A percentile compares a stretch with the other conserved stretches of the same genome.
Evolutionary conservation across 192 early-diverging fungal genomes (phyloP).

Genomic region (Backusella parvicylindrica): DNA sequence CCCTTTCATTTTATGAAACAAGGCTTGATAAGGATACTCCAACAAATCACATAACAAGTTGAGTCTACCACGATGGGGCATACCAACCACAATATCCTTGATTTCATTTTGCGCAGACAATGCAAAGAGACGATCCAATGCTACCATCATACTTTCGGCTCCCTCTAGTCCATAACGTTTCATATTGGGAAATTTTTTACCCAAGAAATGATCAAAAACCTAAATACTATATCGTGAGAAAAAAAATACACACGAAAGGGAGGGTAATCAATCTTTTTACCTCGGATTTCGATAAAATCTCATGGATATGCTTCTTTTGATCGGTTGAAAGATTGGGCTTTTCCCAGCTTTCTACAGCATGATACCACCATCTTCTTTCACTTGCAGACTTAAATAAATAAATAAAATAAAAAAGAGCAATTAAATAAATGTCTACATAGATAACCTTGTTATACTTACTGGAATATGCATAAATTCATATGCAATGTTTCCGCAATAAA

Average conservation of each 20-base stretch:
- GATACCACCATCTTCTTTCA: conserved; percentile 87
- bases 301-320: conserved; percentile 73
- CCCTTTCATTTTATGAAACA: conserved; percentile 95
- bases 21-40: conserved; percentile 69
- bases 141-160: conserved; percentile 93
- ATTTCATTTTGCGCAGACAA: conserved; percentile 53
- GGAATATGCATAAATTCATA: conserved; percentile 96
- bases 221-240: conserved; percentile 20
- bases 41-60: conserved; percentile 90
- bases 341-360: conserved; percentile 78
- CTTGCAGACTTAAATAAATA: conserved; percentile 54
- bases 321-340: conserved; percentile 49
- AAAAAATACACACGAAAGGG: not conserved
- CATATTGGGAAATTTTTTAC: conserved; percentile 92
- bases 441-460: conserved; percentile 32
- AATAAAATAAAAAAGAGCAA: not conserved
- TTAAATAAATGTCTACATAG: not conserved
- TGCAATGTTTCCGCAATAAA: conserved; percentile 82
- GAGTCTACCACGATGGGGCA: conserved; percentile 96
- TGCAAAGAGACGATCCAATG: conserved; percentile 83
- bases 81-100: conserved; percentile 88
- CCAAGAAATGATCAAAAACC: conserved; percentile 98
- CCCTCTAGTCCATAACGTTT: conserved; percentile 97
- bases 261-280: conserved; percentile 2
- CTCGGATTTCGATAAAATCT: conserved; percentile 78